These are phyloP conservation scores for Zymoseptoria ardabiliae DNA, from an alignment of 2,329 filamentous ascomycete species.

Conservation along the genomic window DNA sequence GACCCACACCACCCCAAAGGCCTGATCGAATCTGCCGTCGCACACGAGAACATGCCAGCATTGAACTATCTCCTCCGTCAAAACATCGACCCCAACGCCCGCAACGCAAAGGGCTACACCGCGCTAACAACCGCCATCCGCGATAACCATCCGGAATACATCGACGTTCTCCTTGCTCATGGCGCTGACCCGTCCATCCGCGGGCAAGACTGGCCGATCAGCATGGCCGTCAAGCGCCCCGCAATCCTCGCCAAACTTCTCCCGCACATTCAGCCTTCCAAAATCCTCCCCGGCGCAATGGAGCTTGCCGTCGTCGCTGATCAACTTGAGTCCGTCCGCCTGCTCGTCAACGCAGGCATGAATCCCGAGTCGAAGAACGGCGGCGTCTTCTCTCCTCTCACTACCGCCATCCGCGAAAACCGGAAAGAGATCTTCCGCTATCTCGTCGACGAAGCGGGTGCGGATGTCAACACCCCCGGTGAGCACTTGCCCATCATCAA, in stretches of 20 bases:
- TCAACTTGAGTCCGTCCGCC: slow-evolving; percentile 59
- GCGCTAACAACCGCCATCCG: slow-evolving; percentile 60
- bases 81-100: slow-evolving; percentile 54
- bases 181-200: slow-evolving; percentile 57
- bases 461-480: slow-evolving; percentile 59
- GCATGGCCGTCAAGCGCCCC: slow-evolving; percentile 59
- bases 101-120: slow-evolving; percentile 43
- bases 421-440: slow-evolving; percentile 54
- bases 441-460: slow-evolving; percentile 48
- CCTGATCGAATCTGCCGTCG: slow-evolving; percentile 58
- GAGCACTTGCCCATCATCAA: slow-evolving; percentile 67
- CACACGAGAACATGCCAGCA: slow-evolving; percentile 54
- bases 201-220: slow-evolving; percentile 63
- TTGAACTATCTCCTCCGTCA: slow-evolving; percentile 55
- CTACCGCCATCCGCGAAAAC: slow-evolving; percentile 58
- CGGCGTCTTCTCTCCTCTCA: slow-evolving; percentile 63
- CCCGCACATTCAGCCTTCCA: slow-evolving; percentile 49
- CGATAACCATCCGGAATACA: slow-evolving; percentile 51
- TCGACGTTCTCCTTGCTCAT: slow-evolving; percentile 51
- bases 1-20: slow-evolving; percentile 55
- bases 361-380: slow-evolving; percentile 65
- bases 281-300: slow-evolving; percentile 58
- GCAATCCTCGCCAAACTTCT: slow-evolving; percentile 53
- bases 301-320: slow-evolving; percentile 62
- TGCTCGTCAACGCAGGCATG: slow-evolving; percentile 57